These are phyloP conservation scores for Penicillium sp. DNA, from an alignment of 2,329 filamentous ascomycete genomes.

Conservation along the genomic window DNA sequence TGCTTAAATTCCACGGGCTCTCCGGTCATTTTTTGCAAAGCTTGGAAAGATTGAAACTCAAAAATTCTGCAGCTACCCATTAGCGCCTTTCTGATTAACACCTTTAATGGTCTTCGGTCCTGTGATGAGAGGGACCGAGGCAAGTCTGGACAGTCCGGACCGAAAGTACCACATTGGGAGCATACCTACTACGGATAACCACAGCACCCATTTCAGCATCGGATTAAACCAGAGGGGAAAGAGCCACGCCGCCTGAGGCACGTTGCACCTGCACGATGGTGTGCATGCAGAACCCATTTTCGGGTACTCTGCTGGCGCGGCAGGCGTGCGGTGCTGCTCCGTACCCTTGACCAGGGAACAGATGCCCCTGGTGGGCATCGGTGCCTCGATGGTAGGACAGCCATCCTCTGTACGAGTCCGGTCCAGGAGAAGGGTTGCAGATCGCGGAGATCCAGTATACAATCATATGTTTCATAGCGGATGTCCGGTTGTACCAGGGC, in stretches of 20 bases:
- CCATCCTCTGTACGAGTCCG: neutral
- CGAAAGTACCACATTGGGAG: neutral
- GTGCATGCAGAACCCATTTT: neutral
- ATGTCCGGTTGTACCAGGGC: neutral
- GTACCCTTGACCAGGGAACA: neutral
- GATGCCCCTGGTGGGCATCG: neutral
- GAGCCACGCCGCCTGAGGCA: neutral
- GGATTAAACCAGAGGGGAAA: neutral
- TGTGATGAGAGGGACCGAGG: neutral
- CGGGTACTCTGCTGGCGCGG: neutral
- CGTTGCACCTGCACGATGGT: slow-evolving; percentile 2
- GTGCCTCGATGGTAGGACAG: neutral
- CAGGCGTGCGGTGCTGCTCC: neutral
- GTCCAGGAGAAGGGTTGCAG: neutral
- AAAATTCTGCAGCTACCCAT: neutral
- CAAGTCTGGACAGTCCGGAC: neutral
- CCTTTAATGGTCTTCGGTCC: neutral
- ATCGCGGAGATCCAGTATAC: neutral
- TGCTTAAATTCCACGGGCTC: too few relatives aligned
- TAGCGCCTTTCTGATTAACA: neutral
- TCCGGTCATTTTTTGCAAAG: too few relatives aligned
- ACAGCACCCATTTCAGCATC: neutral
- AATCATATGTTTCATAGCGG: neutral
- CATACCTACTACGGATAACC: neutral
- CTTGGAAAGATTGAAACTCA: neutral